phyloP scores from a whole-genome alignment of 345 rosid genomes.

The Draba incana region DNA sequence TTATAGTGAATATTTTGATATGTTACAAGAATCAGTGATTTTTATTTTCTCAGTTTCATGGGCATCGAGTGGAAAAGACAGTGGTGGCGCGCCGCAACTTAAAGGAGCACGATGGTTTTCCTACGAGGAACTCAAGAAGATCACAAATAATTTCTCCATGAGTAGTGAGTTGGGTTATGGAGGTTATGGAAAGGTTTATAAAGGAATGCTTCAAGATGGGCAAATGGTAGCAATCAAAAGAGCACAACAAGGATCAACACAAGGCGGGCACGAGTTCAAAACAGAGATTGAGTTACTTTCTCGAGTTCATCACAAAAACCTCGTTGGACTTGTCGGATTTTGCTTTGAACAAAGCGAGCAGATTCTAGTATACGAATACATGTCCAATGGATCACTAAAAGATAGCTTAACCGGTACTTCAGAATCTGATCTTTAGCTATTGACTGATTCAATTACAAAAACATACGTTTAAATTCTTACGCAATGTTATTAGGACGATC shows the following conservation, averaged over 20 bases:
- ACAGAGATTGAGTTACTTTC: constrained; percentile 95
- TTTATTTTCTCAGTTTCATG: constrained; percentile 66
- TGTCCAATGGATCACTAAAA: constrained; percentile 83
- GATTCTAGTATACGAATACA: constrained; percentile 83
- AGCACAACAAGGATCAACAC: constrained; percentile 91
- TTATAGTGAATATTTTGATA: constrained; percentile 1
- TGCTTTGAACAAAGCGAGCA: constrained; percentile 93
- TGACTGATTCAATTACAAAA: background rate
- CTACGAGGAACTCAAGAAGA: constrained; percentile 82
- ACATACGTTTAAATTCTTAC: background rate
- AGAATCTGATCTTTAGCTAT: constrained; percentile 1
- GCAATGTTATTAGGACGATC: constrained; percentile 58
- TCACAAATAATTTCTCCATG: constrained; percentile 71
- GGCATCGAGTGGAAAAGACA: constrained; percentile 85
- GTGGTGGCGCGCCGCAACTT: constrained; percentile 84
- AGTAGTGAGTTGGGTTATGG: constrained; percentile 88
- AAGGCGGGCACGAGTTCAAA: constrained; percentile 93
- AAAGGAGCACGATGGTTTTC: constrained; percentile 99
- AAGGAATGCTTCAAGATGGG: constrained; percentile 79
- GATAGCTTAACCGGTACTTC: constrained; percentile 75
- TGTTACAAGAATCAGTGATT: constrained; percentile 9
- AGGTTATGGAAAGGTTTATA: constrained; percentile 94
- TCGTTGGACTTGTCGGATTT: constrained; percentile 87
- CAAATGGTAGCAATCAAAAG: constrained; percentile 84
- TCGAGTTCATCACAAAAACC: constrained; percentile 94